Conservation (phyloP, 495 filamentous ascomycete genomes). For the Neurospora tetraspora region DNA sequence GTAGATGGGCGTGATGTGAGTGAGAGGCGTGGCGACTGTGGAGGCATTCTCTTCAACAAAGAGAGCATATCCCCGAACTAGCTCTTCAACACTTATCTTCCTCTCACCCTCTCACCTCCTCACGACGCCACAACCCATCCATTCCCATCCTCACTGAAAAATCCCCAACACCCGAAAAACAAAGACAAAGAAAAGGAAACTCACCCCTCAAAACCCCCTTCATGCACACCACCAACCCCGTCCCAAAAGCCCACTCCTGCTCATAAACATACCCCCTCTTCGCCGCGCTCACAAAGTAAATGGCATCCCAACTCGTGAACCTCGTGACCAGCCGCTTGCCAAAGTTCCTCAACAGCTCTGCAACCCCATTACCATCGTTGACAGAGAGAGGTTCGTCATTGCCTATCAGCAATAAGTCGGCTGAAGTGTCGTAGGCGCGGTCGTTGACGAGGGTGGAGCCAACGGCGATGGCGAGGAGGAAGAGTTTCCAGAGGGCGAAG, state of each 20-base stretch:
- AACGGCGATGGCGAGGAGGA: constrained; percentile 56
- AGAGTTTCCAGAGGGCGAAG: constrained; percentile 58
- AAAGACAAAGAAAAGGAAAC: neutral
- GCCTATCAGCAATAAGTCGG: constrained; percentile 17
- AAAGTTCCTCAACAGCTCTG: neutral
- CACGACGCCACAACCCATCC: neutral
- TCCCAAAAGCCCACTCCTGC: constrained; percentile 95
- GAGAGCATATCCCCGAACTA: neutral
- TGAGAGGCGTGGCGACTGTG: fast-evolving
- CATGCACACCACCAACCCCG: constrained; percentile 49
- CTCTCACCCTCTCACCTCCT: neutral
- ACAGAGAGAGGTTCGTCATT: neutral
- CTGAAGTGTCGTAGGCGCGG: constrained; percentile 81
- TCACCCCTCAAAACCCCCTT: constrained; percentile 22
- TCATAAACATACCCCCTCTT: constrained; percentile 72
- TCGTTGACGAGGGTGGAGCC: constrained; percentile 7
- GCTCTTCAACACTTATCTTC: neutral
- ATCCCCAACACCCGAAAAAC: neutral
- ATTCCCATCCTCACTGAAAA: neutral
- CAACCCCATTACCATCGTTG: neutral
- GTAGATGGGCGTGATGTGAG: neutral
- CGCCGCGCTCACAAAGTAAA: constrained; percentile 69
- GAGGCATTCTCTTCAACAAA: neutral
- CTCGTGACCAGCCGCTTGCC: constrained; percentile 28
- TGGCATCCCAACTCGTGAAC: constrained; percentile 81